These are phyloP conservation scores for Hypoxylon trugodes DNA, from an alignment of 495 filamentous ascomycete species.

Conservation along the genomic window DNA sequence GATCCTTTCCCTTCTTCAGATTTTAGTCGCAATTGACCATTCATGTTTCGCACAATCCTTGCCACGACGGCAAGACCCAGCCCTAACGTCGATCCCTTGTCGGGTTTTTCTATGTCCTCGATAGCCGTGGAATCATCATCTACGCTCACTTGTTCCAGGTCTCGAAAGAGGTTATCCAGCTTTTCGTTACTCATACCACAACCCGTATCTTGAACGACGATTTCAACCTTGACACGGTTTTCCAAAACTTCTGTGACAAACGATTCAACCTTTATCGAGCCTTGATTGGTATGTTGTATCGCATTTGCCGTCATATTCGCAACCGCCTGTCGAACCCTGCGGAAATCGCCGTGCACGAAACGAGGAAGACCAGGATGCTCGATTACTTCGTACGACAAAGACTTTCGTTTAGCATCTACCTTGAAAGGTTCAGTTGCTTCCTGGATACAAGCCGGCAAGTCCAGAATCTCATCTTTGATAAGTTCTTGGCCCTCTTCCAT, in stretches of 20 bases:
- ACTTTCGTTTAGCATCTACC: conserved; percentile 78
- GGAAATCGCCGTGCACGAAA: conserved; percentile 79
- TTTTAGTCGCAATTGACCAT: conserved; percentile 86
- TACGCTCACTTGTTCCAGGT: conserved; percentile 84
- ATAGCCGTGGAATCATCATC: conserved; percentile 54
- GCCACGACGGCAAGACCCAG: conserved; percentile 89
- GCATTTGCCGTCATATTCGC: conserved; percentile 88
- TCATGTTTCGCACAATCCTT: conserved; percentile 85
- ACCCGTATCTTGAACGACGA: conserved; percentile 82
- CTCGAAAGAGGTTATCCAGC: conserved; percentile 80
- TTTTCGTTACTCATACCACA: conserved; percentile 76
- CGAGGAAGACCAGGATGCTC: conserved; percentile 75
- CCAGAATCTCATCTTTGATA: conserved; percentile 83
- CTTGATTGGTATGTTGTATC: conserved; percentile 78
- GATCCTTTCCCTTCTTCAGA: conserved; percentile 89
- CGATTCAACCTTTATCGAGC: conserved; percentile 75
- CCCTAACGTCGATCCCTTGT: conserved; percentile 66
- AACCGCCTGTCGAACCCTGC: conserved; percentile 80
- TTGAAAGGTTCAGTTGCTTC: conserved; percentile 80
- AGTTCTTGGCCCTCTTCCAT: conserved; percentile 82
- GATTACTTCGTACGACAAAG: conserved; percentile 71
- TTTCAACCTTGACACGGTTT: conserved; percentile 68
- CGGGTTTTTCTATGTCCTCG: conserved; percentile 39
- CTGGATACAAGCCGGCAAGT: conserved; percentile 73
- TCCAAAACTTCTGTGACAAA: conserved; percentile 57